Percentiles rank a stretch among this genome's conserved stretches.
These are phyloP conservation scores for Malus fusca DNA, from an alignment of 306 rosid species.

Conservation along the genomic window DNA sequence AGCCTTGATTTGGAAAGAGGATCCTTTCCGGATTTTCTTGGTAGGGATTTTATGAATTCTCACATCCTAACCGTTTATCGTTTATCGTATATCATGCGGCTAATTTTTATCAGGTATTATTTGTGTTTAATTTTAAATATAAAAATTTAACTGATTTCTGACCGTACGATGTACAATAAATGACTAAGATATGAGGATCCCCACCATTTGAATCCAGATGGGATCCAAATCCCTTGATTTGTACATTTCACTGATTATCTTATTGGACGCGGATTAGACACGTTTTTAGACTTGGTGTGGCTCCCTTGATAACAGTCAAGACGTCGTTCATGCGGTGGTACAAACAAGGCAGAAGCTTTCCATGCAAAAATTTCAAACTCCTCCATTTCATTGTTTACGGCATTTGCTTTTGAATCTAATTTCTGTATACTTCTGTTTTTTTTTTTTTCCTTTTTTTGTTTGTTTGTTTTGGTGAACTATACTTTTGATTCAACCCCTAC, in stretches of 20 bases:
- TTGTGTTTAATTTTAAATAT: too few relatives aligned
- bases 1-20: background rate
- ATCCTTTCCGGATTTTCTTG: too few relatives aligned
- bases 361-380: background rate
- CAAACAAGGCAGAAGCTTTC: background rate
- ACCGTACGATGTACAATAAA: too few relatives aligned
- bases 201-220: too few relatives aligned
- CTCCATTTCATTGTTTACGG: background rate
- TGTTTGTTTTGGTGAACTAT: too few relatives aligned
- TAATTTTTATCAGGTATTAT: too few relatives aligned
- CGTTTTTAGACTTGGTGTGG: background rate
- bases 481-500: background rate
- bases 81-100: accelerated
- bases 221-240: background rate
- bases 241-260: background rate
- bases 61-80: accelerated
- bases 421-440: background rate
- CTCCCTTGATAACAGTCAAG: background rate
- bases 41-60: accelerated
- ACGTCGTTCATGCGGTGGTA: background rate
- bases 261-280: background rate
- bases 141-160: too few relatives aligned
- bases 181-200: accelerated
- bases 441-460: too few relatives aligned
- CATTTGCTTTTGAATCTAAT: background rate